phyloP scores from a whole-genome alignment of 257 asterid genomes.

The Forsythia viridissima region DNA sequence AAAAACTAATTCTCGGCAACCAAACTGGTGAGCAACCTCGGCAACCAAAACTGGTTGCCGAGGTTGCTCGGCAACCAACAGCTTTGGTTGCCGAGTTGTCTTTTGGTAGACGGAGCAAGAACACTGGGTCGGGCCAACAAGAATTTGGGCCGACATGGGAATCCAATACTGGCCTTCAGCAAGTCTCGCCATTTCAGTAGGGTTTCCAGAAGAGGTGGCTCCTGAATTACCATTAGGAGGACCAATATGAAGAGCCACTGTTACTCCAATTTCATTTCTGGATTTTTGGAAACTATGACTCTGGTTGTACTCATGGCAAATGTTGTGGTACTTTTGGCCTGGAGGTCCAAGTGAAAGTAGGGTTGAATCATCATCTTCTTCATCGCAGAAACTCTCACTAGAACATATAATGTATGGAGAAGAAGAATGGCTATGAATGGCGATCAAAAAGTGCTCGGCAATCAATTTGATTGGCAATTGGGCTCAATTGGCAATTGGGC shows the following conservation, averaged over 20 bases:
- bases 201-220: constrained; percentile 27
- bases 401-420: constrained; percentile 41
- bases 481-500: no score
- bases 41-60: no score
- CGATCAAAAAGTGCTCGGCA: no score
- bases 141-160: constrained; percentile 83
- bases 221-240: constrained; percentile 31
- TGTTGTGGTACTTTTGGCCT: constrained; percentile 50
- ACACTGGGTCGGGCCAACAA: constrained; percentile 86
- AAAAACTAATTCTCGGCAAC: no score
- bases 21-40: no score
- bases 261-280: constrained; percentile 41
- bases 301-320: constrained; percentile 29
- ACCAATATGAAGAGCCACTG: constrained; percentile 72
- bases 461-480: no score
- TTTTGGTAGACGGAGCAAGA: constrained; percentile 81
- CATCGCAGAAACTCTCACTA: constrained; percentile 30
- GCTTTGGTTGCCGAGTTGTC: no score
- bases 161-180: constrained; percentile 74
- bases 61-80: no score
- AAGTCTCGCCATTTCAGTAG: constrained; percentile 22
- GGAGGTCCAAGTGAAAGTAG: constrained; percentile 81
- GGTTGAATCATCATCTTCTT: constrained; percentile 54
- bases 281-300: constrained; percentile 27
- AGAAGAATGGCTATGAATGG: constrained; percentile 53